A percentile compares a stretch with the other conserved stretches of the same genome.
These are phyloP conservation scores for Verticillium isaacii DNA, from an alignment of 2,329 filamentous ascomycete species.

Conservation along the genomic window DNA sequence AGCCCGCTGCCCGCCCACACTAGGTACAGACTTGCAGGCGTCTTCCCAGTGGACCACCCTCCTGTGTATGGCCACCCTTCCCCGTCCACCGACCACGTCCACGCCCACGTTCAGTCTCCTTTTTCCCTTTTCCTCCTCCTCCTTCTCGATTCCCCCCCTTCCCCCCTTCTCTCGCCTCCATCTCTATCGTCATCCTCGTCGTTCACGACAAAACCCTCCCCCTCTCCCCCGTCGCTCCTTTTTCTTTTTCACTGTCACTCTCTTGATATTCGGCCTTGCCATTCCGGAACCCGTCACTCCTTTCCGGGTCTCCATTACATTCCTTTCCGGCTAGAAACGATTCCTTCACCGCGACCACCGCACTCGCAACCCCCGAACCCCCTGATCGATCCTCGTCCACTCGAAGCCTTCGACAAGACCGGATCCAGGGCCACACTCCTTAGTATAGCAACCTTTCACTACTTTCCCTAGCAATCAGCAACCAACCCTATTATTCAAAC, in stretches of 20 bases:
- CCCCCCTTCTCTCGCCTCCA: background rate
- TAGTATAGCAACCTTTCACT: background rate
- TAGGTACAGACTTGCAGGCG: background rate
- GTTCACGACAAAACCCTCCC: slow-evolving; percentile 15
- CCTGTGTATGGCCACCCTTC: background rate
- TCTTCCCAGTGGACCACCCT: background rate
- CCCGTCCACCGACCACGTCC: background rate
- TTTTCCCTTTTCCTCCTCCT: background rate
- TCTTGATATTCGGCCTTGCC: slow-evolving; percentile 37
- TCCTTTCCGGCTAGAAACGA: slow-evolving; percentile 26
- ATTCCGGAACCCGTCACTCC: slow-evolving; percentile 44
- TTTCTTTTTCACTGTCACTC: slow-evolving; percentile 43
- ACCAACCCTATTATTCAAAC: background rate
- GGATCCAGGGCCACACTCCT: slow-evolving; percentile 6
- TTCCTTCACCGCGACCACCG: slow-evolving; percentile 13
- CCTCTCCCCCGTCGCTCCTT: slow-evolving; percentile 32
- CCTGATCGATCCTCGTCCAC: slow-evolving; percentile 12
- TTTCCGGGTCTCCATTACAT: slow-evolving; percentile 43
- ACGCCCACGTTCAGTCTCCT: background rate
- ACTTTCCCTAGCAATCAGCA: background rate
- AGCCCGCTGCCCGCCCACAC: background rate
- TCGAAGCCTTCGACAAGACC: slow-evolving; percentile 9
- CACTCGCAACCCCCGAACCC: slow-evolving; percentile 9
- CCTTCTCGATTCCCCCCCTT: background rate
- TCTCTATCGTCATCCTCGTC: background rate